Conservation (phyloP, 148 eudicot species). For the Vaccinium myrtillus region DNA sequence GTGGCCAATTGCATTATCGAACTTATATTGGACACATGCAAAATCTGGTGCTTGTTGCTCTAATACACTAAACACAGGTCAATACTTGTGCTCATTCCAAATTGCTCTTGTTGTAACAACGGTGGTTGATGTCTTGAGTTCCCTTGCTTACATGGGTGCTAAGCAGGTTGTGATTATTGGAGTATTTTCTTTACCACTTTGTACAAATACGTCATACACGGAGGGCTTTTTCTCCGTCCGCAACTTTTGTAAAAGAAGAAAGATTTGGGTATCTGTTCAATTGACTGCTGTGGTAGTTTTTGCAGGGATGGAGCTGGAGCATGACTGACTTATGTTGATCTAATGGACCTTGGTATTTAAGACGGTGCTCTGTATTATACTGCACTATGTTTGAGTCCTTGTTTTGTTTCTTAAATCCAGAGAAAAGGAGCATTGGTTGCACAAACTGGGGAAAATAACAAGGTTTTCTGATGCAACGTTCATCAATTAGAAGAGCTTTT, state of each 20-base stretch:
- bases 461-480: not conserved
- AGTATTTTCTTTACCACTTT: not conserved
- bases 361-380: not conserved
- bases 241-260: not conserved
- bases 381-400: not conserved
- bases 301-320: not conserved
- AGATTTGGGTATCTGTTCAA: not conserved
- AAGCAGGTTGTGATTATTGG: not conserved
- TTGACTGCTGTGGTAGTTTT: not conserved
- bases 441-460: not conserved
- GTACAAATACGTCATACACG: not conserved
- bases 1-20: not conserved
- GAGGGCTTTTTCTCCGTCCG: not conserved
- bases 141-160: not conserved
- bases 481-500: not conserved
- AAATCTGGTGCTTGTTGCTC: not conserved
- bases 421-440: too few relatives aligned
- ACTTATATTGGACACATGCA: not conserved
- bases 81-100: too few relatives aligned
- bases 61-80: not conserved
- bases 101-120: too few relatives aligned
- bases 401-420: not conserved
- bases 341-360: not conserved
- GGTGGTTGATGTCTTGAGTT: too few relatives aligned
- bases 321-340: not conserved